Evolutionary conservation across 2,329 filamentous ascomycete species (phyloP).

Genomic region (Chrysosporium keratinophilum): DNA sequence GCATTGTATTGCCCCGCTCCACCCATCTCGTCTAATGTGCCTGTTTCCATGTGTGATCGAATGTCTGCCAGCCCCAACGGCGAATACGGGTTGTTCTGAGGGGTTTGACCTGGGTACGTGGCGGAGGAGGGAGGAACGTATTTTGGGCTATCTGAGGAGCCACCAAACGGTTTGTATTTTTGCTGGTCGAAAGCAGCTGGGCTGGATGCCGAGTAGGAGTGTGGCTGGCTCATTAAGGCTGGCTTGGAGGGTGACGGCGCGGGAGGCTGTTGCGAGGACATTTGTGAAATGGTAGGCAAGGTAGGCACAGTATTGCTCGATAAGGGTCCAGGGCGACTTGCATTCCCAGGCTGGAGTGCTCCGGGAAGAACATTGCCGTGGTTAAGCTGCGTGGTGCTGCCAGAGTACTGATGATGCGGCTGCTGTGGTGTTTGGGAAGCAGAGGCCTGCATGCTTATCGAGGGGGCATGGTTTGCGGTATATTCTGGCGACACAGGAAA

Average conservation of each 20-base stretch:
- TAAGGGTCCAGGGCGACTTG: slow-evolving; percentile 43
- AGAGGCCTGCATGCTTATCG: slow-evolving; percentile 52
- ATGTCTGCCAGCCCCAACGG: slow-evolving; percentile 89
- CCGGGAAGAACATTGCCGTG: slow-evolving; percentile 44
- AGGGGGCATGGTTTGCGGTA: slow-evolving; percentile 39
- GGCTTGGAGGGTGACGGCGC: slow-evolving; percentile 49
- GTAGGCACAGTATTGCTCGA: slow-evolving; percentile 49
- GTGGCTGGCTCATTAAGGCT: slow-evolving; percentile 53
- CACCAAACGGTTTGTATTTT: slow-evolving; percentile 52
- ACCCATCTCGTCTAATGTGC: slow-evolving; percentile 57
- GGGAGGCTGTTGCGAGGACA: slow-evolving; percentile 36
- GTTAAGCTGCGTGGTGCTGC: slow-evolving; percentile 23
- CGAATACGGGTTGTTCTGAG: slow-evolving; percentile 59
- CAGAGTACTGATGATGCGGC: slow-evolving; percentile 35
- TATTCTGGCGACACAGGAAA: slow-evolving; percentile 41
- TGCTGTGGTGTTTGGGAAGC: slow-evolving; percentile 26
- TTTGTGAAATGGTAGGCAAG: slow-evolving; percentile 47
- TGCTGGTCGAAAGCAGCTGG: slow-evolving; percentile 54
- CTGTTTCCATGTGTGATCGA: slow-evolving; percentile 72
- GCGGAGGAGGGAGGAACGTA: slow-evolving; percentile 43
- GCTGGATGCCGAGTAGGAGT: slow-evolving; percentile 70
- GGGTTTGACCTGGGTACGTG: slow-evolving; percentile 41
- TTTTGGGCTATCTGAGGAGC: slow-evolving; percentile 58
- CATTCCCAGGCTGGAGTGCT: slow-evolving; percentile 48
- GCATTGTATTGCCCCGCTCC: slow-evolving; percentile 50